Evolutionary conservation across 352 stramenopile genomes (phyloP).

Genomic region (Phytophthora capsici): DNA sequence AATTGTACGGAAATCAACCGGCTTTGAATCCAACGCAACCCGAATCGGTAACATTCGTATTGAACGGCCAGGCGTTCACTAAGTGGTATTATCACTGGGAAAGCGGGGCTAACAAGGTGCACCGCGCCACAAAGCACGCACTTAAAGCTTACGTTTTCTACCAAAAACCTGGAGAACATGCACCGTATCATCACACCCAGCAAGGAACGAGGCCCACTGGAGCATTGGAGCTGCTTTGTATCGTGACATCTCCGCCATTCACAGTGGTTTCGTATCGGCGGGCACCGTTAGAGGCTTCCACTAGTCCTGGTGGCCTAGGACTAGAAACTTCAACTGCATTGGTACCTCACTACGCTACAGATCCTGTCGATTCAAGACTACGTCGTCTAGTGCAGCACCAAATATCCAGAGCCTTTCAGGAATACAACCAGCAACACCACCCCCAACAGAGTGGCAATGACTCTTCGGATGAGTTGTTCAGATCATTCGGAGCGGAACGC

Average conservation of each 20-base stretch:
- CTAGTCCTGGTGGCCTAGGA: slow-evolving; percentile 1
- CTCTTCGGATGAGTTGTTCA: slow-evolving; percentile 4
- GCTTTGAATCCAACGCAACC: neutral
- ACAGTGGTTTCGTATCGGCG: slow-evolving; percentile 56
- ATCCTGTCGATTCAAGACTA: slow-evolving; percentile 28
- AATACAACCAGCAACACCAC: slow-evolving; percentile 38
- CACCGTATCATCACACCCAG: neutral
- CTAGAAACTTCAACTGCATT: slow-evolving; percentile 13
- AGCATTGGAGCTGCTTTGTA: slow-evolving; percentile 36
- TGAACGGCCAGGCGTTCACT: slow-evolving; percentile 53
- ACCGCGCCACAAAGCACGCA: slow-evolving; percentile 62
- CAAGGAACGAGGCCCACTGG: neutral
- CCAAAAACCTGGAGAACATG: neutral
- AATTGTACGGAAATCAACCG: slow-evolving; percentile 32
- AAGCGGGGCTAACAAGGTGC: slow-evolving; percentile 62
- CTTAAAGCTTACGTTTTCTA: slow-evolving; percentile 65
- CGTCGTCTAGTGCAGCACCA: slow-evolving; percentile 43
- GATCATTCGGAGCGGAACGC: neutral
- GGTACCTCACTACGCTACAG: slow-evolving; percentile 27
- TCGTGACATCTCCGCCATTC: slow-evolving; percentile 48
- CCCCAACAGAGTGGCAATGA: neutral
- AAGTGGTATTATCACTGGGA: slow-evolving; percentile 79
- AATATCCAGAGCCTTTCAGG: slow-evolving; percentile 47
- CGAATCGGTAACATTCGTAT: slow-evolving; percentile 32
- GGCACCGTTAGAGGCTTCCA: slow-evolving; percentile 20